Evolutionary conservation across 495 filamentous ascomycete species (phyloP).

Genomic region (Penicillium crystallinum): DNA sequence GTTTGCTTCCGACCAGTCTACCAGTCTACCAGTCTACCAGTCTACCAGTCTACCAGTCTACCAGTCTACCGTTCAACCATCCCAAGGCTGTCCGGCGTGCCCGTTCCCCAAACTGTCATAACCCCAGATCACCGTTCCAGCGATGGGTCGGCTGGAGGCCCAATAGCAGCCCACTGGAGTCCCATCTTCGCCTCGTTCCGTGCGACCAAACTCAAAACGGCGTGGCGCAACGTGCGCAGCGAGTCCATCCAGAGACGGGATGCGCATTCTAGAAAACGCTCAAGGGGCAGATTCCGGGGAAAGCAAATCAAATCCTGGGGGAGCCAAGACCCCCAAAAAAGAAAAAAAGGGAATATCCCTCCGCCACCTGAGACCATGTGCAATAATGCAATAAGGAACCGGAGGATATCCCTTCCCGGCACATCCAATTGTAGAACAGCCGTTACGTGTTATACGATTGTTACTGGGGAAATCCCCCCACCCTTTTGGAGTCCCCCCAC

Average conservation of each 20-base stretch:
- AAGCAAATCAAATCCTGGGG: constrained; percentile 3
- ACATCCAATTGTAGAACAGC: constrained; percentile 1
- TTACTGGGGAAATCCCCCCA: constrained; percentile 16
- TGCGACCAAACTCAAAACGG: constrained; percentile 24
- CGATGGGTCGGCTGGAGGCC: constrained; percentile 6
- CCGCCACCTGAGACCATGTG: background rate
- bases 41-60: background rate
- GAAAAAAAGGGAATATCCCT: background rate
- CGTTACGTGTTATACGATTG: background rate
- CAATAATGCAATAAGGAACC: constrained; percentile 5
- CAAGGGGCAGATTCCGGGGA: constrained; percentile 8
- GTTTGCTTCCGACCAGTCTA: background rate
- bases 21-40: background rate
- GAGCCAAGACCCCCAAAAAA: background rate
- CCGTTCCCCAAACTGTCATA: no score
- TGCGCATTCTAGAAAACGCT: constrained; percentile 24
- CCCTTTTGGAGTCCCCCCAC: constrained; percentile 20
- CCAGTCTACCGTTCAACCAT: no score
- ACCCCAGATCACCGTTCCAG: constrained; percentile 9
- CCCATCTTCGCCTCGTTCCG: constrained; percentile 10
- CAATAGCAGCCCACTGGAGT: constrained; percentile 5
- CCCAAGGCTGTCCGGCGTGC: background rate
- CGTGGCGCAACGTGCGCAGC: constrained; percentile 22
- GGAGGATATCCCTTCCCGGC: constrained; percentile 4
- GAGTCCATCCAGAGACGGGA: constrained; percentile 7